Evolutionary conservation across 495 filamentous ascomycete genomes (phyloP).

Genomic region (Trichoderma gamsii): DNA sequence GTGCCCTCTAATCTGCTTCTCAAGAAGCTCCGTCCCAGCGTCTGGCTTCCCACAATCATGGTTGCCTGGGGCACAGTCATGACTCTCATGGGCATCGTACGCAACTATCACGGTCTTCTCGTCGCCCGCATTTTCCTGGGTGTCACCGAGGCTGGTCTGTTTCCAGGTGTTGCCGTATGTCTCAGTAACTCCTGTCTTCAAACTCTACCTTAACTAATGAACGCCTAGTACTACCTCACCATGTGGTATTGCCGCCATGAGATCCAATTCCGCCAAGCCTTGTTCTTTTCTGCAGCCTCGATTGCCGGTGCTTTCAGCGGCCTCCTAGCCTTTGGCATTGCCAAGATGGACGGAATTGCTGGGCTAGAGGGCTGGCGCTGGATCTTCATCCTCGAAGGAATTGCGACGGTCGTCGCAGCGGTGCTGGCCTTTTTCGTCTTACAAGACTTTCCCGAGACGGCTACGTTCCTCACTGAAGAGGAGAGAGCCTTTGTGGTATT

Average conservation of each 20-base stretch:
- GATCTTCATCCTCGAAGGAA: slow-evolving; percentile 69
- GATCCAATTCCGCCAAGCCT: slow-evolving; percentile 45
- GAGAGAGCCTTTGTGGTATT: slow-evolving; percentile 55
- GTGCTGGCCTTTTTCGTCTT: slow-evolving; percentile 53
- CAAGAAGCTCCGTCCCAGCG: slow-evolving; percentile 53
- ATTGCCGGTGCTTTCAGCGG: slow-evolving; percentile 65
- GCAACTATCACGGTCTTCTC: slow-evolving; percentile 54
- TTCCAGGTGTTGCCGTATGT: slow-evolving; percentile 61
- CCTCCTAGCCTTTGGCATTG: slow-evolving; percentile 61
- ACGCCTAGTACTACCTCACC: slow-evolving; percentile 56
- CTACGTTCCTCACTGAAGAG: slow-evolving; percentile 57
- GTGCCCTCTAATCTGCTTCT: slow-evolving; percentile 66
- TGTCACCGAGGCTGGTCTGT: slow-evolving; percentile 62
- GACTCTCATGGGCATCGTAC: slow-evolving; percentile 67
- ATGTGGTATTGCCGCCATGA: slow-evolving; percentile 67
- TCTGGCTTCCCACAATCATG: slow-evolving; percentile 65
- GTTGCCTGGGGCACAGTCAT: slow-evolving; percentile 58
- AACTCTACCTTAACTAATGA: background rate
- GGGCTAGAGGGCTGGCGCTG: slow-evolving; percentile 67
- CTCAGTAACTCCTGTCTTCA: slow-evolving; percentile 21
- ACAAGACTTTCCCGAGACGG: slow-evolving; percentile 62
- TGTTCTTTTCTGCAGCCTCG: slow-evolving; percentile 64
- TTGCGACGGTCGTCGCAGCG: slow-evolving; percentile 55
- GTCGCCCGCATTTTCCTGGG: slow-evolving; percentile 60
- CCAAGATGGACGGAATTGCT: slow-evolving; percentile 61